Conservation (phyloP, 2,329 filamentous ascomycete species). For the Penicillium sp. region DNA sequence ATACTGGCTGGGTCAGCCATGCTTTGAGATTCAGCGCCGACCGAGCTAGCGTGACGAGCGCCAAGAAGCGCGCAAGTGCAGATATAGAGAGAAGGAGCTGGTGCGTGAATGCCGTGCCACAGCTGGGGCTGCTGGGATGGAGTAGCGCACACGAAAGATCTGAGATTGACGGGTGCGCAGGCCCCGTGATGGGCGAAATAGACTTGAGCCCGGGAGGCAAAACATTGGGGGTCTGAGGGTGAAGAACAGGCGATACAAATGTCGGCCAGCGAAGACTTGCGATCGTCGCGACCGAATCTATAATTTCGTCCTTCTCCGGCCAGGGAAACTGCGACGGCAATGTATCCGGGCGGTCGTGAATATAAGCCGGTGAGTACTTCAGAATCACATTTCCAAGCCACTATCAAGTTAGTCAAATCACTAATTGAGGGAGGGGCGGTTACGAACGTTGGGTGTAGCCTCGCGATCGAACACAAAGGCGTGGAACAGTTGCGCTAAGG, state of each 20-base stretch:
- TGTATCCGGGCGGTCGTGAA: constrained; percentile 71
- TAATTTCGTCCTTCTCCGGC: constrained; percentile 76
- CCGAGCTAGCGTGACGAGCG: constrained; percentile 70
- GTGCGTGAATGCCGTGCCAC: constrained; percentile 81
- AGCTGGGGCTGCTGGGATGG: constrained; percentile 86
- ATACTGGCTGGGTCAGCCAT: constrained; percentile 72
- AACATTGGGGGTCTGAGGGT: constrained; percentile 67
- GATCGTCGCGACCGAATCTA: constrained; percentile 82
- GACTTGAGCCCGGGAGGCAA: constrained; percentile 67
- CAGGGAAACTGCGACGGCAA: constrained; percentile 72
- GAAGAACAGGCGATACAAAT: constrained; percentile 84
- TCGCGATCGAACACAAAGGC: constrained; percentile 78
- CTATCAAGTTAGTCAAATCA: constrained; percentile 37
- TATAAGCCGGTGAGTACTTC: constrained; percentile 75
- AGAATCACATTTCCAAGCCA: constrained; percentile 70
- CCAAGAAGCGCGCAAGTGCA: constrained; percentile 70
- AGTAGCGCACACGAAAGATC: constrained; percentile 87
- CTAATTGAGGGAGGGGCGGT: not conserved
- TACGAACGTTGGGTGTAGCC: constrained; percentile 66
- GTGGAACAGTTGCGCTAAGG: constrained; percentile 76
- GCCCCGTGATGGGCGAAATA: constrained; percentile 77
- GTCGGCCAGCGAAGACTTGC: constrained; percentile 83
- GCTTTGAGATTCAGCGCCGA: constrained; percentile 70
- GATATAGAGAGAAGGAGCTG: constrained; percentile 88
- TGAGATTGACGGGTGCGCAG: constrained; percentile 84